Percentiles rank a stretch among this genome's conserved stretches.
These are phyloP conservation scores for Trypanosoma caninum DNA, from an alignment of 208 protist species.

Conservation along the genomic window DNA sequence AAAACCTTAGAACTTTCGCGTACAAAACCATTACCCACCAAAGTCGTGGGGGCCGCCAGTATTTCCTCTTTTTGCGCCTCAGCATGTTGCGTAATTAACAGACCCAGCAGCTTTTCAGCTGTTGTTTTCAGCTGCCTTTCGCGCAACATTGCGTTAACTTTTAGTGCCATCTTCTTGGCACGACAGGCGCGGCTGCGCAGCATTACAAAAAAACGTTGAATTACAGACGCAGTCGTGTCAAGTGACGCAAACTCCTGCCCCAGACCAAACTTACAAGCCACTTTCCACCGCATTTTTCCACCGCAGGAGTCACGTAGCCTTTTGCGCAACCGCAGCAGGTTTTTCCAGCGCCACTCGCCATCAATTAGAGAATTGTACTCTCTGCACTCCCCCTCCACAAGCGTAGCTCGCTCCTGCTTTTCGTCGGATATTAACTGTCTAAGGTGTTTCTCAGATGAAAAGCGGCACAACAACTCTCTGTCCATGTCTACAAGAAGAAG, in stretches of 20 bases:
- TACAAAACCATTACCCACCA: too few relatives aligned
- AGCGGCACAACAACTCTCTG: neutral
- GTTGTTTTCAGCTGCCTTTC: conserved; percentile 1
- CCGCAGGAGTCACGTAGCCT: conserved; percentile 8
- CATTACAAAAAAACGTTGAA: conserved; percentile 19
- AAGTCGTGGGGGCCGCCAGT: neutral
- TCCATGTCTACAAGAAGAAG: conserved; percentile 9
- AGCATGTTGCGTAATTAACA: neutral
- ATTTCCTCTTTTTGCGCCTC: neutral
- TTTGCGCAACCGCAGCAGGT: conserved; percentile 12
- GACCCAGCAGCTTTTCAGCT: neutral
- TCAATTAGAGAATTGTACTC: conserved; percentile 4
- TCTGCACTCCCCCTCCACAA: conserved; percentile 1
- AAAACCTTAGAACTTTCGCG: too few relatives aligned
- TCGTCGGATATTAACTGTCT: conserved; percentile 10
- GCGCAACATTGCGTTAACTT: neutral
- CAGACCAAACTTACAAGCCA: conserved; percentile 5
- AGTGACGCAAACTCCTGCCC: conserved; percentile 26
- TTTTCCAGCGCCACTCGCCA: conserved; percentile 30
- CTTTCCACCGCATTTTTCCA: conserved; percentile 8
- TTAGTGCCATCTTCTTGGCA: neutral
- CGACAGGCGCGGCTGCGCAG: neutral
- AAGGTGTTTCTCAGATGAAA: neutral
- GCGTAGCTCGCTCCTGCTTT: neutral
- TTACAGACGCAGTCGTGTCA: conserved; percentile 19